These are phyloP conservation scores for Naganishia vishniacii DNA, from an alignment of 768 basidiomycete species.

Conservation along the genomic window DNA sequence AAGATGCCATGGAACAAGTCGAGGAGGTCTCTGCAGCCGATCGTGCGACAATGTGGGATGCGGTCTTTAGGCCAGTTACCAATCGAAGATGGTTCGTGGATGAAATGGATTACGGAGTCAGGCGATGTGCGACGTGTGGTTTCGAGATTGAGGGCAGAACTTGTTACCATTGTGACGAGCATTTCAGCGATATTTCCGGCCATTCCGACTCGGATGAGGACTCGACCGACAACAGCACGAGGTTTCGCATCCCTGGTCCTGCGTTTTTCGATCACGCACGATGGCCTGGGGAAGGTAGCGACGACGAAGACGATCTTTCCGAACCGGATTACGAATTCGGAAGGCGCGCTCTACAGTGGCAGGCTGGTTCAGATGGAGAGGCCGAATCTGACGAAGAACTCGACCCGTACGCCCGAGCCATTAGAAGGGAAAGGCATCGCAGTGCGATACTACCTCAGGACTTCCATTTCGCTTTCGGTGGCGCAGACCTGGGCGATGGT, in stretches of 20 bases:
- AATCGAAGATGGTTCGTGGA: constrained; percentile 22
- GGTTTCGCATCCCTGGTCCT: not conserved
- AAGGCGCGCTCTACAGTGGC: not conserved
- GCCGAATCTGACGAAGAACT: not conserved
- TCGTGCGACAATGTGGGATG: constrained; percentile 21
- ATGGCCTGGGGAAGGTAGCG: constrained; percentile 11
- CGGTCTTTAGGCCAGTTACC: constrained; percentile 10
- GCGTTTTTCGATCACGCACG: not conserved
- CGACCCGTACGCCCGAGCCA: not conserved
- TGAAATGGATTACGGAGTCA: constrained; percentile 10
- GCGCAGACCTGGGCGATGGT: not conserved
- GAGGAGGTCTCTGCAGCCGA: constrained; percentile 5
- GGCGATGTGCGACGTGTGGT: constrained; percentile 23
- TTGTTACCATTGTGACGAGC: constrained; percentile 20
- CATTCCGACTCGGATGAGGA: not conserved
- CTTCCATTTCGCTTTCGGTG: not conserved
- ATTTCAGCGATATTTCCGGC: constrained; percentile 25
- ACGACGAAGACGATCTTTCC: constrained; percentile 12
- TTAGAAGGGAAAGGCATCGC: not conserved
- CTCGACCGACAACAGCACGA: not conserved
- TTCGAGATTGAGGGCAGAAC: constrained; percentile 19
- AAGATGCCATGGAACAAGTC: not conserved
- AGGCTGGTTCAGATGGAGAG: too few species aligned
- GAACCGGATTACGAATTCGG: not conserved
- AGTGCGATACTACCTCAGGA: not conserved